These are phyloP conservation scores for Kazachstania psychrophila DNA, from an alignment of 805 yeast species.

Conservation along the genomic window DNA sequence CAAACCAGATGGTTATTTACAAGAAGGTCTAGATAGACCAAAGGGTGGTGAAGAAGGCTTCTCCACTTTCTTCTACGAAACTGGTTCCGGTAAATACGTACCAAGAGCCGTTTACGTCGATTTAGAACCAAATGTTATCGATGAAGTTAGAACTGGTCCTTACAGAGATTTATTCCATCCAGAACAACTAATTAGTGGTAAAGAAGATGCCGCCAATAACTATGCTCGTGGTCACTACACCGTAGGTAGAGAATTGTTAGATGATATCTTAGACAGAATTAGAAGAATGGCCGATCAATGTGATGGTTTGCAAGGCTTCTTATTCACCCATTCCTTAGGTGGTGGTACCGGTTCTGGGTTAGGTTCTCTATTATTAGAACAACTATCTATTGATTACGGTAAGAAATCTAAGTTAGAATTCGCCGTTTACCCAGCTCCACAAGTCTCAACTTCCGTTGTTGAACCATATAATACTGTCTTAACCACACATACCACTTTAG, in stretches of 20 bases:
- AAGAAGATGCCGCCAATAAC: conserved; percentile 98
- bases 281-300: conserved; percentile 96
- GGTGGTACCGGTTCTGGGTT: conserved; percentile 99
- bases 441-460: conserved; percentile 91
- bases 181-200: conserved; percentile 92
- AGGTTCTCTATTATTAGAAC: conserved; percentile 88
- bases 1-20: conserved; percentile 83
- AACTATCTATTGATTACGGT: conserved; percentile 85
- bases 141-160: conserved; percentile 91
- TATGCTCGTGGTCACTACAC: conserved; percentile 99
- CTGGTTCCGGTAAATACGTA: conserved; percentile 92
- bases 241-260: conserved; percentile 90
- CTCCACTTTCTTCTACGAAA: conserved; percentile 92
- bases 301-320: conserved; percentile 95
- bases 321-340: conserved; percentile 94
- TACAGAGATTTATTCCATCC: conserved; percentile 94
- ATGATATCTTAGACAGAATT: conserved; percentile 88
- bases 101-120: conserved; percentile 97
- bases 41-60: conserved; percentile 96
- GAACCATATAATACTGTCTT: conserved; percentile 97
- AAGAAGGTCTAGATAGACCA: conserved; percentile 72
- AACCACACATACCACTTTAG: conserved; percentile 94
- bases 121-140: conserved; percentile 95
- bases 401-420: conserved; percentile 95
- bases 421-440: conserved; percentile 98